These are phyloP conservation scores for Fusarium odoratissimum DNA, from an alignment of 2,329 filamentous ascomycete genomes.

Conservation along the genomic window DNA sequence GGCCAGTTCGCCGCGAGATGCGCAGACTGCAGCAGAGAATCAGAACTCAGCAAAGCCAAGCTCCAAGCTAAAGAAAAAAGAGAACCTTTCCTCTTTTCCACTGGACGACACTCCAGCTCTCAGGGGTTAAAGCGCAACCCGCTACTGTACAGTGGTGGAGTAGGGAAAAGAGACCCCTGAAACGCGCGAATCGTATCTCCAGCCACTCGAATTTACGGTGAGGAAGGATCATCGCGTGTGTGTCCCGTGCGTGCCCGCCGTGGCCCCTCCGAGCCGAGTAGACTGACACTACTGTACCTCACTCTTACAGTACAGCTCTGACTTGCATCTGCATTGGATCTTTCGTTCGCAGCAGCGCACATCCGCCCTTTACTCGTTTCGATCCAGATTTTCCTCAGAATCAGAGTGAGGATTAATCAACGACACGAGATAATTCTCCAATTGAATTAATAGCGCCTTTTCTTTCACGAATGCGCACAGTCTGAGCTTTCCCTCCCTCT, in stretches of 20 bases:
- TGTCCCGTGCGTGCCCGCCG: slow-evolving; percentile 1
- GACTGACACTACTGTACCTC: slow-evolving; percentile 13
- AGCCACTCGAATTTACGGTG: slow-evolving; percentile 26
- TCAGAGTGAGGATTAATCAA: background rate
- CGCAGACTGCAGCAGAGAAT: background rate
- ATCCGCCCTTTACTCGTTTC: slow-evolving; percentile 6
- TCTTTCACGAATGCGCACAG: slow-evolving; percentile 17
- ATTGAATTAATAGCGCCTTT: slow-evolving; percentile 3
- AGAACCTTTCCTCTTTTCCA: slow-evolving; percentile 1
- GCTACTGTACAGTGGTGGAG: background rate
- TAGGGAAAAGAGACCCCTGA: background rate
- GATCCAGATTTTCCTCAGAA: slow-evolving; percentile 6
- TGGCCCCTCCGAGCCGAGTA: background rate
- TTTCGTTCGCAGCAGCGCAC: slow-evolving; percentile 20
- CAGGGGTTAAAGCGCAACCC: background rate
- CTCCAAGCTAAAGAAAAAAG: background rate
- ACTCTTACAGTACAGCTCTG: slow-evolving; percentile 25
- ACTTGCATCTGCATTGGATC: slow-evolving; percentile 38
- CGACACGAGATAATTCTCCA: background rate
- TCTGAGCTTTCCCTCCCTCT: background rate
- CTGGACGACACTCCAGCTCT: background rate
- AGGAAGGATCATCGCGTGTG: slow-evolving; percentile 5
- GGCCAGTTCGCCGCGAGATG: slow-evolving; percentile 22
- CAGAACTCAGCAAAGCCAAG: slow-evolving; percentile 1
- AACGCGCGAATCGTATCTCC: slow-evolving; percentile 17